Conservation (phyloP, 495 filamentous ascomycete genomes). For the Aspergillus incahuasiensis region DNA sequence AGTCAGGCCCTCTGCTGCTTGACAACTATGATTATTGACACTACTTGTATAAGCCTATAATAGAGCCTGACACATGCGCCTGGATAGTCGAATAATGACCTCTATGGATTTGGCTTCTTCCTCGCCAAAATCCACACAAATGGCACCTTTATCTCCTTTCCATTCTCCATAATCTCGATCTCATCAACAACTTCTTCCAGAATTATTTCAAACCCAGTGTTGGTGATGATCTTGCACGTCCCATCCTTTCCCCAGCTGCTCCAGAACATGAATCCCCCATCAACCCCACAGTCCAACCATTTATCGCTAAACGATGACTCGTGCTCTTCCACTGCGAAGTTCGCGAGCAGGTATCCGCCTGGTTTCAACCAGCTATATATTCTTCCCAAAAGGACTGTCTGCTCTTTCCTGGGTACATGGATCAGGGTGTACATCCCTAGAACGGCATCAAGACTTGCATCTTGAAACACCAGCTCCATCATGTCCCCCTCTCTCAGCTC, state of each 20-base stretch:
- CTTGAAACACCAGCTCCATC: conserved; percentile 30
- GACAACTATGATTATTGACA: too few relatives aligned
- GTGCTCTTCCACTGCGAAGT: conserved; percentile 28
- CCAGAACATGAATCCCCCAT: conserved; percentile 36
- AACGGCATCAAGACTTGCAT: conserved; percentile 33
- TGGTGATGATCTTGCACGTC: conserved; percentile 15
- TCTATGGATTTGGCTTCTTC: conserved; percentile 3
- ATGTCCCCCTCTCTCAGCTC: conserved; percentile 37
- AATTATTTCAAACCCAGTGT: conserved; percentile 19
- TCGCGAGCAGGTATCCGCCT: conserved; percentile 35
- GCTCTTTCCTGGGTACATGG: conserved; percentile 41
- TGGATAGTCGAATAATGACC: not conserved
- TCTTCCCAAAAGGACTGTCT: conserved; percentile 27
- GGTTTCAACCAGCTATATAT: conserved; percentile 38
- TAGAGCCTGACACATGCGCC: too few relatives aligned
- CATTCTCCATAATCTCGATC: conserved; percentile 10
- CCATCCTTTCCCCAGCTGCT: conserved; percentile 33
- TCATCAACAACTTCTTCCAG: conserved; percentile 23
- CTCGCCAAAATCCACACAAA: conserved; percentile 23
- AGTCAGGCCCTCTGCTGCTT: too few relatives aligned
- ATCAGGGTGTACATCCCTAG: conserved; percentile 41
- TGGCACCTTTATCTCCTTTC: not conserved
- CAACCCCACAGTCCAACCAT: conserved; percentile 23
- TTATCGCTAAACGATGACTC: conserved; percentile 12
- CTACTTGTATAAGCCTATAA: too few relatives aligned